These are phyloP conservation scores for Echeveria elegans DNA, from an alignment of 164 flowering plant genomes.

Conservation along the genomic window DNA sequence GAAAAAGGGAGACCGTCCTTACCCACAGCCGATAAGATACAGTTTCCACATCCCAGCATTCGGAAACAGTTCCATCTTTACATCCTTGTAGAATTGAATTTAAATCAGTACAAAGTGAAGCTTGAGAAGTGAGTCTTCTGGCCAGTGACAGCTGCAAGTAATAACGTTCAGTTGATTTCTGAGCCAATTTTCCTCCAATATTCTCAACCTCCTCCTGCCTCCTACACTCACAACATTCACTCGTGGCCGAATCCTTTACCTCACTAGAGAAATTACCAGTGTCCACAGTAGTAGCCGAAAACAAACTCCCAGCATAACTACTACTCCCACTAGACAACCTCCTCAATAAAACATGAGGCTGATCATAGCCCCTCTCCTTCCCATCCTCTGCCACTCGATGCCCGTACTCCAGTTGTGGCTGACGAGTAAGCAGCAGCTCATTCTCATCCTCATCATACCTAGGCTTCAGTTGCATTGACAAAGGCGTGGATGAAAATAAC, in stretches of 20 bases:
- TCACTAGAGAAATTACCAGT: conserved; percentile 28
- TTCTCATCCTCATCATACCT: conserved; percentile 22
- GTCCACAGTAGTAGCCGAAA: conserved; percentile 53
- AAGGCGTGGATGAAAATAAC: no score
- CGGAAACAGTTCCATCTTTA: conserved; percentile 10
- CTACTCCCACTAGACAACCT: conserved; percentile 57
- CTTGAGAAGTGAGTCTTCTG: conserved; percentile 44
- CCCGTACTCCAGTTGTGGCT: conserved; percentile 2
- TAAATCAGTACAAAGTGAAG: conserved; percentile 36
- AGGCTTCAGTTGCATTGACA: conserved; percentile 20
- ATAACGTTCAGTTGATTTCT: conserved; percentile 52
- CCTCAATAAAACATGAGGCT: conserved; percentile 39
- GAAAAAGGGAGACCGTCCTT: conserved; percentile 3
- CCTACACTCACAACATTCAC: conserved; percentile 12
- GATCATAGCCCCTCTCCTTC: no score
- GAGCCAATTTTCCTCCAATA: conserved; percentile 24
- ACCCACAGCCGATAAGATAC: conserved; percentile 91
- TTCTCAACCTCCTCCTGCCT: conserved; percentile 19
- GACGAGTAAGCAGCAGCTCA: conserved; percentile 25
- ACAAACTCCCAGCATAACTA: conserved; percentile 63
- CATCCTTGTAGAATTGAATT: conserved; percentile 20
- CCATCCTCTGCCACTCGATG: neutral
- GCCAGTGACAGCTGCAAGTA: conserved; percentile 64
- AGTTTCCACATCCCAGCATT: conserved; percentile 35
- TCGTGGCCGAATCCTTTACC: conserved; percentile 20